Base-by-base conservation (phyloP, 2,329 filamentous ascomycete genomes). In the Aspergillus vadensis region DNA sequence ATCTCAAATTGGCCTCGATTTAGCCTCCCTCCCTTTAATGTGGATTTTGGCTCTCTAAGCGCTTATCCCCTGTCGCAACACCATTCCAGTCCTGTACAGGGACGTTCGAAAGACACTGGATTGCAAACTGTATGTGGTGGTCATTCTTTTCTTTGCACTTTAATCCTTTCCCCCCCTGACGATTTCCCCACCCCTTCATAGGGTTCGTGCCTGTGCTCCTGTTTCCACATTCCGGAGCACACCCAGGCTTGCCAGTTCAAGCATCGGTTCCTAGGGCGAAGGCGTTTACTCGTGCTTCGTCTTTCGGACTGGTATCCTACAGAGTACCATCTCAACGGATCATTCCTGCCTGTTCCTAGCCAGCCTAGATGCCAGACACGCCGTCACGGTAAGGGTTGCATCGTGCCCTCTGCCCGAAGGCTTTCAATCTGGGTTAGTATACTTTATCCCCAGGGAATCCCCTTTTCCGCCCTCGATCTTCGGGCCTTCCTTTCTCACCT, bases 261-360 rank as follows among this genome's bases (percentile, higher is more conserved):
- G 69, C 67, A 71, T 70, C 63, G 62, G 67, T 69, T 72, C 70
- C 68, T 71, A 74, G 70, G 73, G 76, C 76, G 77, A 78, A 80
- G 77, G 75, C 77, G 77, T 80, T 80, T 66, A 75, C 74, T 80
- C 77, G 78, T 78, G 61, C 75, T 80, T 77, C 72, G 74, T 72
- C 72, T 73, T 67, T 72, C 59, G 65, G 65, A 71, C 67, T 75
- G 70, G 74, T 70, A 73, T 75, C 68, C 69, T 67, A 59, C 70
- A 73, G 67, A 69, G 67, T 70, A 69, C 12, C 64, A 69, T 67
- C 71, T 72, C 71, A 70, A 67, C 72, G 70, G 70, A 70, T 76
- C 73, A 79, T 78, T 77, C 75, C 75, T 74, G 70, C 41, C 41
- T 63, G 65, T 70, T 65, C 66, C 25, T 68, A 67, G 63, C 69